These are phyloP conservation scores for Aspergillus tanneri DNA, from an alignment of 2,329 filamentous ascomycete species.

Conservation along the genomic window DNA sequence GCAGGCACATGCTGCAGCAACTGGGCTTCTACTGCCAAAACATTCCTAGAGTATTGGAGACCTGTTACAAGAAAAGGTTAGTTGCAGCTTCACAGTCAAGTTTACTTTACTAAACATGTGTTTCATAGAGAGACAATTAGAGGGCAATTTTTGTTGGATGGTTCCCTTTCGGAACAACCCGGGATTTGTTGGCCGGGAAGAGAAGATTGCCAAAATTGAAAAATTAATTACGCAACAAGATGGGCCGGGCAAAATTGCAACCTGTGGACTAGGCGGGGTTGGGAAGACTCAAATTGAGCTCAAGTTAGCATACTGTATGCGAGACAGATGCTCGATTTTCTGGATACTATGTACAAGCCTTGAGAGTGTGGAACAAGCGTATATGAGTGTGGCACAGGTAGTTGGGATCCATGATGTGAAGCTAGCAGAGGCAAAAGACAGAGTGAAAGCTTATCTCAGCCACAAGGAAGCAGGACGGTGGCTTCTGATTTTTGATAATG, in stretches of 20 bases:
- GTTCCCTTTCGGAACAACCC: slow-evolving; percentile 20
- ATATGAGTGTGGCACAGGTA: slow-evolving; percentile 18
- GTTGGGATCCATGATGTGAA: slow-evolving; percentile 7
- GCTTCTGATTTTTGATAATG: slow-evolving; percentile 34
- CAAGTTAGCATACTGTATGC: slow-evolving; percentile 24
- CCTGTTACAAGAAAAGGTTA: background rate
- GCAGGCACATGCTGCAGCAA: slow-evolving; percentile 20
- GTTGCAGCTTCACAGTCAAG: background rate
- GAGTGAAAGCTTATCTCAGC: slow-evolving; percentile 18
- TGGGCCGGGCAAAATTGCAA: slow-evolving; percentile 8
- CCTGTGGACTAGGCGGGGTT: slow-evolving; percentile 20
- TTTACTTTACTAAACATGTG: background rate
- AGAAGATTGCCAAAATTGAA: slow-evolving; percentile 13
- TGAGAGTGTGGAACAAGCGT: slow-evolving; percentile 26
- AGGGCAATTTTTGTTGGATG: slow-evolving; percentile 5
- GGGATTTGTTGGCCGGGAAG: slow-evolving; percentile 17
- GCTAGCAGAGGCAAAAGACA: slow-evolving; percentile 10
- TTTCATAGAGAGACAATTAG: background rate
- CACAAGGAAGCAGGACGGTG: slow-evolving; percentile 17
- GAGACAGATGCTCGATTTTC: slow-evolving; percentile 26
- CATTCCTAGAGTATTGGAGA: slow-evolving; percentile 3
- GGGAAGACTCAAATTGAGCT: slow-evolving; percentile 33
- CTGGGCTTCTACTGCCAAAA: slow-evolving; percentile 14
- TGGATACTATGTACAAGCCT: slow-evolving; percentile 29
- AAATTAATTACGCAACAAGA: slow-evolving; percentile 3